A percentile compares a stretch with the other conserved stretches of the same genome.
phyloP scores from a whole-genome alignment of 108 stramenopile genomes.

The Skeletonema menzelii region DNA sequence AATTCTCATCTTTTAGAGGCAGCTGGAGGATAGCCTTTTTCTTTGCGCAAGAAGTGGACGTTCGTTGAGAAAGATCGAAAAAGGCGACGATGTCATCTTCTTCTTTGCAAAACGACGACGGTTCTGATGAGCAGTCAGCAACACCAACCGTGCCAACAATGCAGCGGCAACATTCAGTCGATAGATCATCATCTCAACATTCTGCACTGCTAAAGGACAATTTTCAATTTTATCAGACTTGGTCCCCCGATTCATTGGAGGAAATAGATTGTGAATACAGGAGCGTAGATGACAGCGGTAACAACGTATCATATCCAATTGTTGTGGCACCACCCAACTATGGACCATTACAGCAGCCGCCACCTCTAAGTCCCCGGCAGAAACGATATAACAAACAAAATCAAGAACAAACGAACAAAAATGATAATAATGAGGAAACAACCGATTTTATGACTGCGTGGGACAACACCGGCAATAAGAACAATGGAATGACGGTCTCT shows the following conservation, averaged over 20 bases:
- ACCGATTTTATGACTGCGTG: background rate
- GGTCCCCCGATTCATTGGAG: slow-evolving; percentile 21
- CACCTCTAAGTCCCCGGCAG: background rate
- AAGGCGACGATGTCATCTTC: background rate
- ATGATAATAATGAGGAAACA: background rate
- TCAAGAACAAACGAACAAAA: background rate
- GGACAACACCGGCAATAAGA: background rate
- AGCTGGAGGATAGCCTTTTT: no score
- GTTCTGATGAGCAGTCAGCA: background rate
- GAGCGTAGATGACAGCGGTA: background rate
- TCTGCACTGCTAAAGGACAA: slow-evolving; percentile 4
- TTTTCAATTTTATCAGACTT: slow-evolving; percentile 31
- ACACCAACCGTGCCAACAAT: background rate
- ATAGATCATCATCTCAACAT: background rate
- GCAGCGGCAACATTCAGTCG: background rate
- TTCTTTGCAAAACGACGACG: background rate
- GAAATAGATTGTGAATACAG: slow-evolving; percentile 1
- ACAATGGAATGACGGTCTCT: background rate
- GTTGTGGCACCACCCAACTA: slow-evolving; percentile 23
- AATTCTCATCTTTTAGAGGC: no score
- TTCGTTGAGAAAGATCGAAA: background rate
- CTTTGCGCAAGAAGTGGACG: no score
- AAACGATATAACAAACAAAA: background rate
- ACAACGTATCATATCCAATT: slow-evolving; percentile 11
- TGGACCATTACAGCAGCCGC: slow-evolving; percentile 16